Base-by-base conservation (phyloP, 371 early-diverging fungal species). In the Mortierella sp. region DNA sequence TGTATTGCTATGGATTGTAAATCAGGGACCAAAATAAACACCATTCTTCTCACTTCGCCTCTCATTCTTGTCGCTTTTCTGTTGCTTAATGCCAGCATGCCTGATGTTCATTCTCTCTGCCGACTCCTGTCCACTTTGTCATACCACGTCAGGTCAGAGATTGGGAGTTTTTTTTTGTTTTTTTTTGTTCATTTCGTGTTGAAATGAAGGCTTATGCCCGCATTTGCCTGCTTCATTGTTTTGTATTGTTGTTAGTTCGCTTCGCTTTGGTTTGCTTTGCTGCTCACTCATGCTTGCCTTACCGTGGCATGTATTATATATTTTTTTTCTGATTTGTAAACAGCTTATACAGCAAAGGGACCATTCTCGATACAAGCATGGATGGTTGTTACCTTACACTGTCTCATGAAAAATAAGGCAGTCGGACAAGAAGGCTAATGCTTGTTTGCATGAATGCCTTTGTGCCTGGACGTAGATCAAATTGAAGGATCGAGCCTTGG, bases 11-110 rank as follows among this genome's bases (percentile, higher is more conserved):
- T 64, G 34, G 21, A 64, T 64, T 37, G 64, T 37, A 37, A 64
- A 64, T 64, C 64, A 64, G 37, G 40, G 37, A 64, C 64, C 64
- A 64, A 64, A 61, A 64, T 64, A 64, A 37, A 64, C 40, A 64
- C 37, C 24, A 64, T 64, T 37, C 9, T 21, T 64, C 64, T 9
- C 34, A 9, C 4, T 21, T 64, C 59, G 59, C 31, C 19, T 59
- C 31, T 14, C 31, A 21, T 16, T 37, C 1, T 61, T 61, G 31
- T 16, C 19, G 4, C 8, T 1, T 13, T 34, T 1, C 8, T 37
- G 21, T 34, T 16, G 28, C 19, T 28, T 1, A 6, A 34, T 14
- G 16, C 8, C 34, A 1, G 61, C 26, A 31, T 40, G 6, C 43
- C 43, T 40, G 43, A 6, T 4, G 43, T 40, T 46, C 48, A 46